Evolutionary conservation across 2,329 filamentous ascomycete genomes (phyloP), one percentile per base, ranked within the genome.

Genomic region (Diplodia seriata): DNA sequence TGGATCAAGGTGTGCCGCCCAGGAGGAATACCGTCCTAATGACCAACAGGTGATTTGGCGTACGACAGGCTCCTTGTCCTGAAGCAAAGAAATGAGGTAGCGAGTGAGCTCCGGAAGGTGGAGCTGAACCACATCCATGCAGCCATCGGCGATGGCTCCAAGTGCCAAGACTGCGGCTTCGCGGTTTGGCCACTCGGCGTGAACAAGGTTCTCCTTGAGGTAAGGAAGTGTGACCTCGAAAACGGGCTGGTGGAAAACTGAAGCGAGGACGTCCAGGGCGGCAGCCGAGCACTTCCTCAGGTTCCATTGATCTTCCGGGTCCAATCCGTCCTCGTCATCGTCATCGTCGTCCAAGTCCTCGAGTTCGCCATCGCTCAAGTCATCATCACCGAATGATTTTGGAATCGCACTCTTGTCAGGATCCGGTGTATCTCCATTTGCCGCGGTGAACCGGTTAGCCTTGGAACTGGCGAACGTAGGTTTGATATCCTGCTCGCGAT

Each of bases 11-110:
- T 89, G 87, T 4, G 93, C 91, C 11, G 94, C 94, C 95, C 95
- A 99, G 54, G 89, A 85, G 5, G 95, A 97, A 79, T 97, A 99
- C 55, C 95, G 88, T 20, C 94, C 94, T 26, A 99, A 86, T 6
- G 95, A 96, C 95, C 95, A 99, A 80, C 95, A 99, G 29, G 94
- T 98, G 72, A 99, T 99, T 76, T 97, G 93, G 70, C 95, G 87
- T 47, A 99, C 94, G 15, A 98, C 91, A 15, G 95, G 93, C 79
- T 97, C 93, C 1, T 86, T 76, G 75, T 99, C 95, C 68, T 91
- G 87, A 43, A 99, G 85, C 0, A 97, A 86, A 8, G 91, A 90
- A 72, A 98, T 91, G 57, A 99, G 86, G 77, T 97, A 99, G 1
- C 93, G 91, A 2, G 98, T 89, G 50, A 99, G 85, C 76, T 97